phyloP scores from a whole-genome alignment of 2,329 filamentous ascomycete species.

The Hymenoscyphus fructigenus region DNA sequence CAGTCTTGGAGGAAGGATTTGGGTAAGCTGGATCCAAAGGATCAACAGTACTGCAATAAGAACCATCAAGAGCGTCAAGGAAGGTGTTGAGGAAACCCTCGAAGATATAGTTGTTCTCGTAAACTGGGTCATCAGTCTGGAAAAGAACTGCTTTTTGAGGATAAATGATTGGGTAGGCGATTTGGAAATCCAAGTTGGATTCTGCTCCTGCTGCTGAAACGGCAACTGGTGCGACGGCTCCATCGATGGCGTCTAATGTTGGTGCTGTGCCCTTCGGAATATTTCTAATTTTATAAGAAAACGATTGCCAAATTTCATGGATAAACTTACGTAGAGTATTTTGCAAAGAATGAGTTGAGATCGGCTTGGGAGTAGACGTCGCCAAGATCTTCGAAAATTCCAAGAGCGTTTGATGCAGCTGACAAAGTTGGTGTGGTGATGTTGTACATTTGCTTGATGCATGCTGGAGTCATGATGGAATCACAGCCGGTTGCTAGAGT shows the following conservation, averaged over 20 bases:
- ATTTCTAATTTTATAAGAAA: constrained; percentile 19
- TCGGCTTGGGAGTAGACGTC: constrained; percentile 52
- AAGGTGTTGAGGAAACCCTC: constrained; percentile 47
- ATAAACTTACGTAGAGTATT: constrained; percentile 35
- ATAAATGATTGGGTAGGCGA: constrained; percentile 47
- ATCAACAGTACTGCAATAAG: constrained; percentile 40
- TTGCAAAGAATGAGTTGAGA: constrained; percentile 42
- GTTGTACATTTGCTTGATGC: constrained; percentile 43
- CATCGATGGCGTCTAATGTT: constrained; percentile 41
- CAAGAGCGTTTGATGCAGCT: constrained; percentile 36
- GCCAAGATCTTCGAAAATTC: constrained; percentile 54
- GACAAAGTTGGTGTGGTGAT: constrained; percentile 17
- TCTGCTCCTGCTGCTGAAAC: constrained; percentile 37
- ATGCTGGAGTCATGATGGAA: constrained; percentile 41
- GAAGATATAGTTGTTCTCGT: constrained; percentile 41
- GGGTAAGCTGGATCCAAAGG: constrained; percentile 18
- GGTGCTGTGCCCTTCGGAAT: constrained; percentile 43
- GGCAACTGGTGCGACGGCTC: constrained; percentile 38
- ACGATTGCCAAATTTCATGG: constrained; percentile 26
- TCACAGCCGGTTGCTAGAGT: constrained; percentile 29
- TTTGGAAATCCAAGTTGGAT: constrained; percentile 45
- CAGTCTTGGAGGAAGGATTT: constrained; percentile 7
- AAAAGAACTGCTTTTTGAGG: constrained; percentile 46
- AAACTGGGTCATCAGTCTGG: constrained; percentile 44
- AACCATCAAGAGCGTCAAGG: constrained; percentile 48